Evolutionary conservation across 2,329 filamentous ascomycete genomes (phyloP).

Genomic region (Hymenotorrendiella dingleyae): DNA sequence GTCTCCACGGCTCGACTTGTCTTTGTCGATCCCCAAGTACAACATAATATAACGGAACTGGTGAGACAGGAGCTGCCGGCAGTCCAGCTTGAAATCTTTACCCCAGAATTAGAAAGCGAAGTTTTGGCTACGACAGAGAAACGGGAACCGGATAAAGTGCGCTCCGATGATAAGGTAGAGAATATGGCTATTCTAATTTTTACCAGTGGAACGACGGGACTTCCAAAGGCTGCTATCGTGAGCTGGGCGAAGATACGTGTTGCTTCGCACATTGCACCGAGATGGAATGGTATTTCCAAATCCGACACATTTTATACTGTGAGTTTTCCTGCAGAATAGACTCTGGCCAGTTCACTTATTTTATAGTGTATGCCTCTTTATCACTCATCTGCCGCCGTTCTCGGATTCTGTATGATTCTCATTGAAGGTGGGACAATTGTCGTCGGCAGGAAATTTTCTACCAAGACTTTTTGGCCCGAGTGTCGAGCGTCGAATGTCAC

Average conservation of each 20-base stretch:
- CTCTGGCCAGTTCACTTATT: conserved; percentile 14
- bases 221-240: conserved; percentile 74
- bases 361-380: conserved; percentile 79
- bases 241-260: conserved; percentile 62
- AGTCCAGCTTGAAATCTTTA: conserved; percentile 58
- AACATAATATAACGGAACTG: conserved; percentile 50
- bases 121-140: conserved; percentile 45
- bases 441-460: conserved; percentile 73
- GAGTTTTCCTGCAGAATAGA: conserved; percentile 28
- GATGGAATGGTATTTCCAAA: conserved; percentile 51
- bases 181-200: conserved; percentile 73
- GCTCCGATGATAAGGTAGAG: conserved; percentile 41
- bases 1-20: conserved; percentile 61
- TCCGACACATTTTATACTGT: conserved; percentile 72
- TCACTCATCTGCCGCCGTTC: conserved; percentile 69
- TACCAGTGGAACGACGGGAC: conserved; percentile 78
- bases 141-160: conserved; percentile 52
- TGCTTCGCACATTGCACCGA: conserved; percentile 45
- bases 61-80: conserved; percentile 44
- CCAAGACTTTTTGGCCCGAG: conserved; percentile 70
- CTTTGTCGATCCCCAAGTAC: conserved; percentile 59
- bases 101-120: conserved; percentile 49
- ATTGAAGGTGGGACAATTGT: conserved; percentile 59
- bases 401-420: conserved; percentile 61
- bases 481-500: conserved; percentile 66